Evolutionary conservation across 345 rosid genomes (phyloP).

Genomic region (Ceriops zippeliana): DNA sequence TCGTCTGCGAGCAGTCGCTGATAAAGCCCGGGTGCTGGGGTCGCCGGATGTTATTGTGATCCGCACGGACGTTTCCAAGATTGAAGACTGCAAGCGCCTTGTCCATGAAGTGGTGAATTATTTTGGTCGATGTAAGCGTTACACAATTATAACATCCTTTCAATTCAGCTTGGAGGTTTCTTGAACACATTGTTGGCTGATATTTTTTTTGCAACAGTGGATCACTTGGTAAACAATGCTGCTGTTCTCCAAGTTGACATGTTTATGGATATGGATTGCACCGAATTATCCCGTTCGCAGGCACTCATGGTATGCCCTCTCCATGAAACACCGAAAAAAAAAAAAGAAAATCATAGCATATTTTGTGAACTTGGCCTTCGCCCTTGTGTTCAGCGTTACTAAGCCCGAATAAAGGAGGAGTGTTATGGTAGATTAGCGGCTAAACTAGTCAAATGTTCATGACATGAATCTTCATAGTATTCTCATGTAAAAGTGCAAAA

Average conservation of each 20-base stretch:
- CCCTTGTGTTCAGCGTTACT: too few species aligned
- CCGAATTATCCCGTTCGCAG: conserved; percentile 31
- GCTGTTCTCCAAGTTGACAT: conserved; percentile 40
- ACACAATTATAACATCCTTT: too few species aligned
- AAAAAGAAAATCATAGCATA: too few species aligned
- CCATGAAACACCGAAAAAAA: too few species aligned
- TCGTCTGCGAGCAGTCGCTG: conserved; percentile 20
- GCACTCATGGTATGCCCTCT: conserved; percentile 39
- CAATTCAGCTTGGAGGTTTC: too few species aligned
- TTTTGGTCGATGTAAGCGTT: conserved; percentile 30
- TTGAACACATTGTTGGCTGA: too few species aligned
- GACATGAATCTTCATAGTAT: too few species aligned
- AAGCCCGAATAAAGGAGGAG: too few species aligned
- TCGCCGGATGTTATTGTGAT: conserved; percentile 29
- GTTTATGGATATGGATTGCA: conserved; percentile 53
- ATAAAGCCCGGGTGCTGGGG: conserved; percentile 24
- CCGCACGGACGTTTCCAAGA: conserved; percentile 22
- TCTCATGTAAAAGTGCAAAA: too few species aligned
- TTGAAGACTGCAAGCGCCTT: conserved; percentile 27
- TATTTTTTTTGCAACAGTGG: conserved; percentile 34
- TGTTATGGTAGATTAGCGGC: too few species aligned
- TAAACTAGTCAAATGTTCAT: too few species aligned
- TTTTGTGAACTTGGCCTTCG: too few species aligned
- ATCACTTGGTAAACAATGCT: conserved; percentile 68
- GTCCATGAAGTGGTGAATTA: conserved; percentile 17